A percentile compares a stretch with the other conserved stretches of the same genome.
Conservation (phyloP, 163 green algal species). For the Chloroidium sp. region DNA sequence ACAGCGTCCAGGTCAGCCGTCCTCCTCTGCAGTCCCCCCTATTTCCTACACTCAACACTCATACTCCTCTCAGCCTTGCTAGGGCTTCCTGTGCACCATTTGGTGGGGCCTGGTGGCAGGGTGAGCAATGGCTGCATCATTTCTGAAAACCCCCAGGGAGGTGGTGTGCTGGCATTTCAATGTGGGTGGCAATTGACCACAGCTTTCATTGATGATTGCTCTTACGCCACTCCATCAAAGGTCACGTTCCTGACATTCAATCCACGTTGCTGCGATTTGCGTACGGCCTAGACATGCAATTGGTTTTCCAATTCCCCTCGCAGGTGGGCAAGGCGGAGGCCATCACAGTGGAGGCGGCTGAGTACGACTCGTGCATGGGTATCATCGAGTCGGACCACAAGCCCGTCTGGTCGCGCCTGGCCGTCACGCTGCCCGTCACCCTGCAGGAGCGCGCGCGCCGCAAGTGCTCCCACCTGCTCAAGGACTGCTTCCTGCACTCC, state of each 20-base stretch:
- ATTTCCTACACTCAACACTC: too few species aligned
- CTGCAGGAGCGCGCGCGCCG: slow-evolving; percentile 10
- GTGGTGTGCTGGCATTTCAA: too few species aligned
- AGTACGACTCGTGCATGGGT: slow-evolving; percentile 60
- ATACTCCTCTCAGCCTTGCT: too few species aligned
- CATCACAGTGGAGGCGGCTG: slow-evolving; percentile 18
- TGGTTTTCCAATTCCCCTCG: not conserved
- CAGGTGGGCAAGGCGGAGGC: slow-evolving; percentile 8
- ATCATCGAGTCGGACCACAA: slow-evolving; percentile 79
- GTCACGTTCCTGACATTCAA: not conserved
- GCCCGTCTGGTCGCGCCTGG: slow-evolving; percentile 56
- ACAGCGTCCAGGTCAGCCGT: too few species aligned
- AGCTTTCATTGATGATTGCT: not conserved
- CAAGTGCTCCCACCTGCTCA: slow-evolving; percentile 13
- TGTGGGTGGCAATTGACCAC: too few species aligned
- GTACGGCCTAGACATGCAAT: too few species aligned
- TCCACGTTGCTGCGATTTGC: not conserved
- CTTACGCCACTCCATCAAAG: not conserved
- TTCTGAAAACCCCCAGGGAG: too few species aligned
- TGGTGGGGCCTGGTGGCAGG: too few species aligned
- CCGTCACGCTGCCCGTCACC: slow-evolving; percentile 25
- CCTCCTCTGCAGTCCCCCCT: too few species aligned
- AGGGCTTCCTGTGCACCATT: too few species aligned
- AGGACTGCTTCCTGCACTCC: not conserved
- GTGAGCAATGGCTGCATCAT: too few species aligned